Conservation (phyloP, 768 basidiomycete genomes). For the Russula emetica region DNA sequence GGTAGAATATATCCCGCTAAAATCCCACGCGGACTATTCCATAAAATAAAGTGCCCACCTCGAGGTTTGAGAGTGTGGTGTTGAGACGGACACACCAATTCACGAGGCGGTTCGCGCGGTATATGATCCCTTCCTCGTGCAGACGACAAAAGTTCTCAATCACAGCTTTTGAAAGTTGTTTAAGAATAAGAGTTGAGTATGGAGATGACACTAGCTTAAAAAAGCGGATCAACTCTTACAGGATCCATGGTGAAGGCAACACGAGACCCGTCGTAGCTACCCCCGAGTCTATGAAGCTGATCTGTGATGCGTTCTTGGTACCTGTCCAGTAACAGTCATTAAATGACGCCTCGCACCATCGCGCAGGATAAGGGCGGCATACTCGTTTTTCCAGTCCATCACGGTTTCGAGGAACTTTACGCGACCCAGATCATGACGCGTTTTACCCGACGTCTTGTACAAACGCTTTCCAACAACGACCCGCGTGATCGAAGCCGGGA, state of each 20-base stretch:
- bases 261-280: conserved; percentile 91
- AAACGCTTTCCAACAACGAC: conserved; percentile 91
- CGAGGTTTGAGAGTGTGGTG: conserved; percentile 96
- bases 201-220: background rate
- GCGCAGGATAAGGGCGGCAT: conserved; percentile 32
- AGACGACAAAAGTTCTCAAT: conserved; percentile 86
- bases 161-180: conserved; percentile 78
- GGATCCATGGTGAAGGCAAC: conserved; percentile 95
- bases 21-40: background rate
- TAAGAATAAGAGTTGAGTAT: background rate
- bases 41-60: conserved; percentile 46
- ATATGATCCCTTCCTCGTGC: conserved; percentile 87
- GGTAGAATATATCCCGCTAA: conserved; percentile 33
- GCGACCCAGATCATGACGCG: conserved; percentile 91
- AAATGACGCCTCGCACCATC: conserved; percentile 3
- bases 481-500: conserved; percentile 97
- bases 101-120: conserved; percentile 93
- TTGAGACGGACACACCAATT: conserved; percentile 98
- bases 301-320: conserved; percentile 92
- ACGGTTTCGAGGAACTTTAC: conserved; percentile 88
- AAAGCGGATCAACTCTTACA: conserved; percentile 40
- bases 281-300: conserved; percentile 84
- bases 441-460: conserved; percentile 75
- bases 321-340: conserved; percentile 37
- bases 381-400: conserved; percentile 98